Conservation (phyloP, 305 asterid species). For the Solanum hybrid region DNA sequence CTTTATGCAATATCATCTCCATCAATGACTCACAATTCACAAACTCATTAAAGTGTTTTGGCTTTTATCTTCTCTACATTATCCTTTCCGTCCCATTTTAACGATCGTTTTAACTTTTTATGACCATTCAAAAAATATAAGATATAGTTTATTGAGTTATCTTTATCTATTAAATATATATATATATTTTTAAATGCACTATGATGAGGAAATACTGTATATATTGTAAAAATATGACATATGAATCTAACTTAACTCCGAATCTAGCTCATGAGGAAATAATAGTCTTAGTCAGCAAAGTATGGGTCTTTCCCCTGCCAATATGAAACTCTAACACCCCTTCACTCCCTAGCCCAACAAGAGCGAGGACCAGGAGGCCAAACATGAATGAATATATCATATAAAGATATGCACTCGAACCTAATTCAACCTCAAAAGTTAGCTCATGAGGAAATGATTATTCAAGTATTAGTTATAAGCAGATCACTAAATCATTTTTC, state of each 20-base stretch:
- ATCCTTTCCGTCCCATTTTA: background rate
- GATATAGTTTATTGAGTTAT: too few species aligned
- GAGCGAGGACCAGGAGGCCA: background rate
- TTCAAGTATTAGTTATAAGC: background rate
- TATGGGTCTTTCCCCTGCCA: background rate
- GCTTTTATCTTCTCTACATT: background rate
- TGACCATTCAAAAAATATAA: too few species aligned
- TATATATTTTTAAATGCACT: too few species aligned
- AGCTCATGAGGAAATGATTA: too few species aligned
- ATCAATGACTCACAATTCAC: background rate
- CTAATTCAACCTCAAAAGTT: too few species aligned
- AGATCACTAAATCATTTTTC: background rate
- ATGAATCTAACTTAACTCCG: accelerated
- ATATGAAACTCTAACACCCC: background rate
- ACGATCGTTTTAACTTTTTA: too few species aligned
- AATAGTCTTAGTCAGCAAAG: background rate
- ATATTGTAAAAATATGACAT: background rate
- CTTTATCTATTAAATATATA: too few species aligned
- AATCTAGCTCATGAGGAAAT: too few species aligned
- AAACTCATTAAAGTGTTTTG: background rate
- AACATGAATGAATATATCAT: too few species aligned
- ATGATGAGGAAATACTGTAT: background rate
- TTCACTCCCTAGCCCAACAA: background rate
- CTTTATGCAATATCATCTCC: background rate
- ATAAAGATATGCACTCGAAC: accelerated